Percentiles rank a stretch among this genome's conserved stretches.
These are phyloP conservation scores for Fusarium kyushuense DNA, from an alignment of 2,329 filamentous ascomycete genomes.

Conservation along the genomic window DNA sequence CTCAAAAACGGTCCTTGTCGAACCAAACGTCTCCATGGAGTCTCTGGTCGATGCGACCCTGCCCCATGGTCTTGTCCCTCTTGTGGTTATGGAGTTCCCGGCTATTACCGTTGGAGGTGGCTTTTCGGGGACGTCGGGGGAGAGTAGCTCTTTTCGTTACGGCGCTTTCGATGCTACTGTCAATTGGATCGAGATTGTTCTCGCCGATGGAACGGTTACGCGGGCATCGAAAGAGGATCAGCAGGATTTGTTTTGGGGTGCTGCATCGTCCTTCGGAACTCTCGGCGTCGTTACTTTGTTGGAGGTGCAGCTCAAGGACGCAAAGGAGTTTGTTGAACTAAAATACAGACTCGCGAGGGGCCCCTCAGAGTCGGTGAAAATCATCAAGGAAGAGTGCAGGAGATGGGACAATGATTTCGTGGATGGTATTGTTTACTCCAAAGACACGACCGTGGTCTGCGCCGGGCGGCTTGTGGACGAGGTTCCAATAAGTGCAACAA, in stretches of 20 bases:
- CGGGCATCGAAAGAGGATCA: constrained; percentile 66
- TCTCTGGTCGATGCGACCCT: constrained; percentile 69
- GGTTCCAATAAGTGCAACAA: constrained; percentile 51
- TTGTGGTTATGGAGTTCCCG: constrained; percentile 78
- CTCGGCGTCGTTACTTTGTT: constrained; percentile 74
- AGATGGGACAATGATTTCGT: constrained; percentile 70
- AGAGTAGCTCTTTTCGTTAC: constrained; percentile 75
- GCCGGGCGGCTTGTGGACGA: constrained; percentile 67
- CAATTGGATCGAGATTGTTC: constrained; percentile 72
- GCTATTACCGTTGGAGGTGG: constrained; percentile 78
- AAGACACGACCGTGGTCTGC: constrained; percentile 68
- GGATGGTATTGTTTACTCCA: constrained; percentile 75
- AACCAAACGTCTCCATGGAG: constrained; percentile 79
- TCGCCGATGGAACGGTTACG: constrained; percentile 69
- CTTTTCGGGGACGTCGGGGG: constrained; percentile 73
- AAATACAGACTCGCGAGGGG: constrained; percentile 64
- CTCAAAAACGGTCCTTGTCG: constrained; percentile 70
- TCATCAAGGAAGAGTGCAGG: constrained; percentile 59
- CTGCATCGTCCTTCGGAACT: constrained; percentile 74
- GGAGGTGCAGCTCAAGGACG: constrained; percentile 69
- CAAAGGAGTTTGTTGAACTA: constrained; percentile 67
- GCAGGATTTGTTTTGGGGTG: constrained; percentile 72
- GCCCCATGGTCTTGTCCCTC: constrained; percentile 68
- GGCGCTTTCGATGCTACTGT: constrained; percentile 74
- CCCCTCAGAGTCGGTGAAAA: constrained; percentile 54